Evolutionary conservation across 2,329 filamentous ascomycete genomes (phyloP), one percentile per base, ranked within the genome.

Genomic region (Claviceps monticola): DNA sequence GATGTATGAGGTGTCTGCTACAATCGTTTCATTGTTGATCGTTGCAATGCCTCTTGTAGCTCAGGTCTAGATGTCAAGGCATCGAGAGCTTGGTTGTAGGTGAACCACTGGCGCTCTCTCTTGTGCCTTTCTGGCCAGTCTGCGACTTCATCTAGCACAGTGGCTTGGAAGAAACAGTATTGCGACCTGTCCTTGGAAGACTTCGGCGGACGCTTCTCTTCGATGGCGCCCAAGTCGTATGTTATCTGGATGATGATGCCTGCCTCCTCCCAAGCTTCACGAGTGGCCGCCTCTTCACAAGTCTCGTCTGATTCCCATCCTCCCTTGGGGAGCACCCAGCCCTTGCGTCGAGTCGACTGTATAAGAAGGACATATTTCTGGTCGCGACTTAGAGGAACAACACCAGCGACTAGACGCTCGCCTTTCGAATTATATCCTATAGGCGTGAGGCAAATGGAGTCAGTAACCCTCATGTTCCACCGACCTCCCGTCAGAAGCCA

Each of bases 211-310:
- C 89, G 81, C 66, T 82, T 86, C 70, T 98, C 93, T 51, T 83
- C 73, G 60, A 98, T 95, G 57, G 84, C 78, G 57, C 90, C 90
- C 49, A 98, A 78, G 67, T 95, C 88, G 65, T 84, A 85, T 61
- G 85, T 83, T 67, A 96, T 83, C 54, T 80, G 84, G 68, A 91
- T 86, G 61, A 86, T 76, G 62, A 97, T 94, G 62, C 93, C 93
- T 43, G 90, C 93, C 72, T 97, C 93, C 72, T 97, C 93, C 93
- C 93, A 97, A 55, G 93, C 93, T 69, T 98, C 93, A 59, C 93
- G 74, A 74, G 84, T 70, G 52, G 93, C 93, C 53, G 93, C 87
- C 66, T 91, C 80, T 56, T 85, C 81, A 56, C 87, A 93, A 56
- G 83, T 80, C 71, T 98, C 93, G 68, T 98, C 93, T 37, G 82